These are phyloP conservation scores for Xylaria sp. DNA, from an alignment of 2,329 filamentous ascomycete species.

Conservation along the genomic window DNA sequence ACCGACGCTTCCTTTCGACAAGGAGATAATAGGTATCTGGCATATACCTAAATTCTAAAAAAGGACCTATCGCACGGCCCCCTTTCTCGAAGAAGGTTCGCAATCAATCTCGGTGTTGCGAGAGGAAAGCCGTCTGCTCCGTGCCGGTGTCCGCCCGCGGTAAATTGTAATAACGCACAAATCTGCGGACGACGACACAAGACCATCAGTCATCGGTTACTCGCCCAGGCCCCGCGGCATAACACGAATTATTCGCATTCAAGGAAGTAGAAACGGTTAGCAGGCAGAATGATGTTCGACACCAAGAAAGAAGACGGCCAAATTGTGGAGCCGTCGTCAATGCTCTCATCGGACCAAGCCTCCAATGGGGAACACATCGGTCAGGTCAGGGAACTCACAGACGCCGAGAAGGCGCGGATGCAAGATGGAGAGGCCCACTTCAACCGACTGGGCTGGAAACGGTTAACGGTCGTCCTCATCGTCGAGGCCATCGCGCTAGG, in stretches of 20 bases:
- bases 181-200: neutral
- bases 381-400: constrained; percentile 45
- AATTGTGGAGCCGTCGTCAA: constrained; percentile 16
- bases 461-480: constrained; percentile 60
- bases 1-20: too few species aligned
- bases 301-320: constrained; percentile 31
- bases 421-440: constrained; percentile 55
- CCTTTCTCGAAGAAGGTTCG: neutral
- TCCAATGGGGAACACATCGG: constrained; percentile 38
- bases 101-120: neutral
- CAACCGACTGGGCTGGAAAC: constrained; percentile 61
- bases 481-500: constrained; percentile 64
- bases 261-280: neutral
- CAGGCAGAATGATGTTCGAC: constrained; percentile 18
- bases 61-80: neutral
- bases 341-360: constrained; percentile 12
- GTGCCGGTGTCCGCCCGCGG: neutral
- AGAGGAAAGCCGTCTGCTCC: neutral
- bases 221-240: neutral
- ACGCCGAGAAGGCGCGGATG: constrained; percentile 54
- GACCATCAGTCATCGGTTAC: neutral
- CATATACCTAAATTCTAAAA: neutral
- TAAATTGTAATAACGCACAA: neutral
- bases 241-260: neutral
- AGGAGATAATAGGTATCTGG: neutral